Conservation (phyloP, 805 yeast genomes). For the Kodamaea restingae region DNA sequence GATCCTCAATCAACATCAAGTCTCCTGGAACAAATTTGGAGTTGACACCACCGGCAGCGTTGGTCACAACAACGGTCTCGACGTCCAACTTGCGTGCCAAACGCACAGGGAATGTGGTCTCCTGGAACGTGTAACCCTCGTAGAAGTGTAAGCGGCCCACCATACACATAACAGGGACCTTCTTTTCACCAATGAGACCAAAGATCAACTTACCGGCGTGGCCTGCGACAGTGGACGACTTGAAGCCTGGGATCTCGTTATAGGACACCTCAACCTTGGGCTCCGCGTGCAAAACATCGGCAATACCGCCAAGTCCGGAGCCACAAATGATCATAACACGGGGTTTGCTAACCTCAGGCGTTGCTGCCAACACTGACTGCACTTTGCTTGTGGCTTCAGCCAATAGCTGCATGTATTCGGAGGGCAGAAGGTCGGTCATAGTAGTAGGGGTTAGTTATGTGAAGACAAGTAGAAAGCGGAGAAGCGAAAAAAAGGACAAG, state of each 20-base stretch:
- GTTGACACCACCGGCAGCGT: slow-evolving; percentile 93
- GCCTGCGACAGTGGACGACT: slow-evolving; percentile 80
- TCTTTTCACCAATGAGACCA: slow-evolving; percentile 66
- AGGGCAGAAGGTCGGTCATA: slow-evolving; percentile 12
- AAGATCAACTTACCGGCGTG: slow-evolving; percentile 81
- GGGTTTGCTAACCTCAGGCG: slow-evolving; percentile 38
- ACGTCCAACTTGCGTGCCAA: slow-evolving; percentile 64
- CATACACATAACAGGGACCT: slow-evolving; percentile 85
- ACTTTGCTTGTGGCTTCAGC: slow-evolving; percentile 18
- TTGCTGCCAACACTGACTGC: slow-evolving; percentile 11
- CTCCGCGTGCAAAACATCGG: slow-evolving; percentile 44
- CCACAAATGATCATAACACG: slow-evolving; percentile 84
- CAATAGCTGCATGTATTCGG: slow-evolving; percentile 17
- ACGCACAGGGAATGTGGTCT: slow-evolving; percentile 82
- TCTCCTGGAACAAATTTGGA: slow-evolving; percentile 72
- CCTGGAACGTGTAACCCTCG: slow-evolving; percentile 83
- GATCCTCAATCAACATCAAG: slow-evolving; percentile 86
- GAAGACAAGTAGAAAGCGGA: too few species aligned
- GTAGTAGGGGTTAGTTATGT: too few species aligned
- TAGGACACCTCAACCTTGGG: slow-evolving; percentile 55
- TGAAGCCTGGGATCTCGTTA: slow-evolving; percentile 73
- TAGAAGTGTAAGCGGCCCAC: slow-evolving; percentile 90
- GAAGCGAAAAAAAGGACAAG: too few species aligned
- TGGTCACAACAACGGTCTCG: slow-evolving; percentile 70
- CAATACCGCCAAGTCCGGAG: slow-evolving; percentile 88